Conservation (phyloP, 2,329 filamentous ascomycete species). For the Phoma sp. region DNA sequence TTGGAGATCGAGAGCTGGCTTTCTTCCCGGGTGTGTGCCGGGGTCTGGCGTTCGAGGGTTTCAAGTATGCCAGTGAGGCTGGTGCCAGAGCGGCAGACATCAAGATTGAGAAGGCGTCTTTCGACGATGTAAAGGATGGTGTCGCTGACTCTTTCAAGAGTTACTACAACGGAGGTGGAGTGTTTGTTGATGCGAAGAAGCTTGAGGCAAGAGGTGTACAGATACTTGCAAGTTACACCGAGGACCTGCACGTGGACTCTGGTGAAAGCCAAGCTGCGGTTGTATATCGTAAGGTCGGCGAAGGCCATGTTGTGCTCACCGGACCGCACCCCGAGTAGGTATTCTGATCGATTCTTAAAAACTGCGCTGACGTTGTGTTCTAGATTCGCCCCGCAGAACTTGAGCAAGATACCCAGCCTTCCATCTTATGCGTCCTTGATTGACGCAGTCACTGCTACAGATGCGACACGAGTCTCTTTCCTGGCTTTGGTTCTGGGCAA, state of each 20-base stretch:
- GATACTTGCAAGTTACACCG: constrained; percentile 80
- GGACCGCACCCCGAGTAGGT: constrained; percentile 90
- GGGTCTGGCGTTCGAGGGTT: constrained; percentile 86
- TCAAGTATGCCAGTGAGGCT: constrained; percentile 86
- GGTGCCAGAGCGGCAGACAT: constrained; percentile 78
- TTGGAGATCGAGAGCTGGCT: constrained; percentile 81
- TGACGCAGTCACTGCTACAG: constrained; percentile 69
- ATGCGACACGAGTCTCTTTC: constrained; percentile 74
- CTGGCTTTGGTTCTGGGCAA: constrained; percentile 80
- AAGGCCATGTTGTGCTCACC: constrained; percentile 79
- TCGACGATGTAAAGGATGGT: constrained; percentile 56
- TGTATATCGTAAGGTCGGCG: constrained; percentile 81
- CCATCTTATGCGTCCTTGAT: constrained; percentile 75
- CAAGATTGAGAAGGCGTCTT: constrained; percentile 65
- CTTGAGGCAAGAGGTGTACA: constrained; percentile 71
- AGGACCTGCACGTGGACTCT: constrained; percentile 76
- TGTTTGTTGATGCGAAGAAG: constrained; percentile 81
- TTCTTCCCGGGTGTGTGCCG: constrained; percentile 90
- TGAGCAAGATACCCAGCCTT: constrained; percentile 70
- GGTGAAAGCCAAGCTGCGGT: constrained; percentile 78
- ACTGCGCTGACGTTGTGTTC: constrained; percentile 15
- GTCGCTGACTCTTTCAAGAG: constrained; percentile 70
- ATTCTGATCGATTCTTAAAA: not conserved
- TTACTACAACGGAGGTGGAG: constrained; percentile 94
- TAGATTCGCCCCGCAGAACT: constrained; percentile 83